Conservation (phyloP, 2,329 filamentous ascomycete species). For the Ophiobolus disseminans region DNA sequence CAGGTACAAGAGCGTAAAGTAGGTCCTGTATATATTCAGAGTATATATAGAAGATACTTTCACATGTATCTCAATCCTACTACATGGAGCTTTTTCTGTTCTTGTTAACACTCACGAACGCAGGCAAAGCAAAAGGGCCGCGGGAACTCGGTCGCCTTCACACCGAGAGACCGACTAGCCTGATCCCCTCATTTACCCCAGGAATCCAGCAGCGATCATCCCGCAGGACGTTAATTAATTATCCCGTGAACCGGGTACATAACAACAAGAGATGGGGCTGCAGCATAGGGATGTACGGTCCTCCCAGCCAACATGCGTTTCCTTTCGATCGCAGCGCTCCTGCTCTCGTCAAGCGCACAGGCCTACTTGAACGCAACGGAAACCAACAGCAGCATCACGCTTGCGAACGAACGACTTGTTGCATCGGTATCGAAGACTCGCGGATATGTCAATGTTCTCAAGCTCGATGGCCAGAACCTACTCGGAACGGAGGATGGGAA, state of each 20-base stretch:
- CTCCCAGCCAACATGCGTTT: conserved; percentile 20
- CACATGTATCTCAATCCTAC: too few relatives aligned
- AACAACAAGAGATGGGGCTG: conserved; percentile 2
- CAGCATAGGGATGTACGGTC: conserved; percentile 1
- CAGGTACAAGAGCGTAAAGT: too few relatives aligned
- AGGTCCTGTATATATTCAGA: too few relatives aligned
- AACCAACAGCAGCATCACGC: conserved; percentile 37
- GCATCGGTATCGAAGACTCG: conserved; percentile 54
- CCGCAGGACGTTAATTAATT: conserved; percentile 20
- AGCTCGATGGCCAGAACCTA: conserved; percentile 53
- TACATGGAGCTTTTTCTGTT: too few relatives aligned
- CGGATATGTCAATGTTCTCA: conserved; percentile 53
- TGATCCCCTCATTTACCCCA: conserved; percentile 20
- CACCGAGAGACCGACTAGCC: conserved; percentile 22
- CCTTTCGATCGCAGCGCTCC: conserved; percentile 6
- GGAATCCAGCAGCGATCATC: conserved; percentile 15
- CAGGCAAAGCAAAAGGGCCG: background rate
- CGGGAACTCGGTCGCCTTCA: conserved; percentile 18
- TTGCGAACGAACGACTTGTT: conserved; percentile 56
- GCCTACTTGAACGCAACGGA: conserved; percentile 27
- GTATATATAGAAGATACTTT: too few relatives aligned
- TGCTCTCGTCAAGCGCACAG: conserved; percentile 18
- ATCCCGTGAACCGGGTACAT: conserved; percentile 27
- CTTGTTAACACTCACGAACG: too few relatives aligned
- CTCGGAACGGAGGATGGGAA: conserved; percentile 27